A percentile compares a stretch with the other conserved stretches of the same genome.
Conservation (phyloP, 345 rosid species). For the Litchi chinensis region DNA sequence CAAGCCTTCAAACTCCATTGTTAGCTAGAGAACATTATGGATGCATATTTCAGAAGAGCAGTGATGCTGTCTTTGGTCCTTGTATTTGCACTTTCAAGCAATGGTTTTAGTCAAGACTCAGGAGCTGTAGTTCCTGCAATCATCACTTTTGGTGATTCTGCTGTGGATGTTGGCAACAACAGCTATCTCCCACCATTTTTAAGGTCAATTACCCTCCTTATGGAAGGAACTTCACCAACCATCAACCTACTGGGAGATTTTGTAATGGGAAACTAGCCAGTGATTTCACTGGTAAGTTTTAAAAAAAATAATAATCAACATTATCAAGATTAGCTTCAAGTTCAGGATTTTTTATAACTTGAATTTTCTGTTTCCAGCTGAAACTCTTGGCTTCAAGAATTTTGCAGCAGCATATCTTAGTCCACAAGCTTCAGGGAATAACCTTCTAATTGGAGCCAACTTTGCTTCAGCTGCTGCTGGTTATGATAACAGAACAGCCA, state of each 20-base stretch:
- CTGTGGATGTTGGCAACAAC: slow-evolving; percentile 93
- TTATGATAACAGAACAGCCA: slow-evolving; percentile 74
- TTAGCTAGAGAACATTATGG: slow-evolving; percentile 18
- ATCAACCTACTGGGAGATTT: slow-evolving; percentile 83
- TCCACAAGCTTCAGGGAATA: slow-evolving; percentile 84
- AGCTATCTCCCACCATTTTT: slow-evolving; percentile 75
- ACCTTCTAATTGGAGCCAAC: slow-evolving; percentile 87
- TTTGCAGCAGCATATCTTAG: slow-evolving; percentile 85
- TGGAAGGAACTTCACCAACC: slow-evolving; percentile 75
- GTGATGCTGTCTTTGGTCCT: slow-evolving; percentile 17
- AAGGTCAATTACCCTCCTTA: slow-evolving; percentile 91
- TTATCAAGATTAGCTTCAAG: neutral
- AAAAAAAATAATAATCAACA: too few relatives aligned
- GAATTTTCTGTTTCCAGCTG: slow-evolving; percentile 50
- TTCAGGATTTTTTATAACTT: neutral
- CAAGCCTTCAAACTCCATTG: slow-evolving; percentile 1
- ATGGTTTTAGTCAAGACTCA: slow-evolving; percentile 37
- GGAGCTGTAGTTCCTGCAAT: slow-evolving; percentile 71
- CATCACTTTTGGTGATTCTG: slow-evolving; percentile 81
- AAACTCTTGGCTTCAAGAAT: slow-evolving; percentile 74
- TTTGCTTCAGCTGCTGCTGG: slow-evolving; percentile 97
- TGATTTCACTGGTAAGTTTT: slow-evolving; percentile 65
- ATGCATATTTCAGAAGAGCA: neutral
- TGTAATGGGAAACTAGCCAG: slow-evolving; percentile 94
- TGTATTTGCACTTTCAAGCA: slow-evolving; percentile 25